Evolutionary conservation across 371 early-diverging fungal genomes (phyloP), one percentile per base, ranked within the genome.

Genomic region (Rhizomucor pusillus): DNA sequence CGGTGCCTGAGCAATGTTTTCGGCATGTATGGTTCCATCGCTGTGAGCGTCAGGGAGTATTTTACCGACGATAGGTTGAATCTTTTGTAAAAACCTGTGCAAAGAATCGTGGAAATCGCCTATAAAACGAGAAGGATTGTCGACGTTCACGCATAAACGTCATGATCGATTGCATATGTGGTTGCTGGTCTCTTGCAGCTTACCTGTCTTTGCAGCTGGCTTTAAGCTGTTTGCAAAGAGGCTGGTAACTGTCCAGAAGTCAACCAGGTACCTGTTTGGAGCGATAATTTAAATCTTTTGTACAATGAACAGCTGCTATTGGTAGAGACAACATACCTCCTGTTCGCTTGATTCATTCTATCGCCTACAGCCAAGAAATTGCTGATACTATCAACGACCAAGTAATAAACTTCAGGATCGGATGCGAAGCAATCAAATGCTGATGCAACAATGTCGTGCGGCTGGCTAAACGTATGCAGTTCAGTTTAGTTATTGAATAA

Each of bases 41-140:
- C 22, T 43, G 14, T 3, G 13, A 20, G 36, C 5, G 18, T 53
- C 53, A 2, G 18, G 6, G 5, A 29, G 3, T 10, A 73, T 22
- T 48, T 84, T 84, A 7, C 86, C 84, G 12, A 80, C 74, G 59
- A 85, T 82, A 16, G 82, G 79, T 33, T 81, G 80, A 4, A 75
- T 73, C 23, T 75, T 71, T 6, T 47, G 47, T n/a, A 75, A 48
- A 46, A 71, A 75, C 34, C 60, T 60, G 23, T 66, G 62, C 13
- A 75, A 24, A 10, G 63, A 63, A 50, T 65, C 43, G 52, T 69
- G 44, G 56, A 73, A 56, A 62, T 77, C 50, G 59, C 67, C 80
- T 72, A 66, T n/a, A n/a, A n/a, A n/a, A n/a, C n/a, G n/a, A n/a
- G 5, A 67, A 43, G 14, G 16, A 14, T 49, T 7, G 16, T 50